A percentile compares a stretch with the other conserved stretches of the same genome.
phyloP scores from a whole-genome alignment of 2,329 filamentous ascomycete genomes.

The Xylariaceae sp. region DNA sequence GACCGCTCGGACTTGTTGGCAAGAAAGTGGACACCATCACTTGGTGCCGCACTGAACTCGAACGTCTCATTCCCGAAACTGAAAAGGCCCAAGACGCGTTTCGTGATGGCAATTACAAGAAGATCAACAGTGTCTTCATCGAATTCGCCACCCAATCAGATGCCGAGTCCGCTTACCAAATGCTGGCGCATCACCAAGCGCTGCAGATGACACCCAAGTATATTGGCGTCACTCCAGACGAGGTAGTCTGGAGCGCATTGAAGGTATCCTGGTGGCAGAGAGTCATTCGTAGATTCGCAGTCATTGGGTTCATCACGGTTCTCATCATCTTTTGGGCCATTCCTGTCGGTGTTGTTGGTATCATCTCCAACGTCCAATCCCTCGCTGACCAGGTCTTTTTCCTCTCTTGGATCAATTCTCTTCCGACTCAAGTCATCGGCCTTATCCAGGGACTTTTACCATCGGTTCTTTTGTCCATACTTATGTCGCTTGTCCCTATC shows the following conservation, averaged over 20 bases:
- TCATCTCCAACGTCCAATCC: conserved; percentile 79
- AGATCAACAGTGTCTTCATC: conserved; percentile 79
- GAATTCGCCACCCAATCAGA: conserved; percentile 82
- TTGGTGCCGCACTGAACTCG: conserved; percentile 77
- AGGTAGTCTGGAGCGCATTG: conserved; percentile 86
- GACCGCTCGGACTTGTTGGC: conserved; percentile 67
- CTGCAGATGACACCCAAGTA: conserved; percentile 84
- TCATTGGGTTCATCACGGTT: conserved; percentile 69
- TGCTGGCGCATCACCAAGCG: conserved; percentile 80
- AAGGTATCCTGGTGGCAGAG: conserved; percentile 84
- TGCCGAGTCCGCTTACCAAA: conserved; percentile 84
- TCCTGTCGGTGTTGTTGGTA: conserved; percentile 74
- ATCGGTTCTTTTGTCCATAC: conserved; percentile 70
- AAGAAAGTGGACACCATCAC: conserved; percentile 94
- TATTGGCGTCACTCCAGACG: conserved; percentile 76
- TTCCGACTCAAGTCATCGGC: conserved; percentile 72
- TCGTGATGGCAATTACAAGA: conserved; percentile 60
- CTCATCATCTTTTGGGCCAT: conserved; percentile 85
- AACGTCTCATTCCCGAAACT: conserved; percentile 70
- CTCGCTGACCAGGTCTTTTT: conserved; percentile 61
- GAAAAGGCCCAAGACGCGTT: conserved; percentile 67
- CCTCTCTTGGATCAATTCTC: conserved; percentile 66
- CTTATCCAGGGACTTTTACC: conserved; percentile 84
- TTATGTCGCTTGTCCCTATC: conserved; percentile 83
- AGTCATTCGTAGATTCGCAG: conserved; percentile 67